phyloP scores from a whole-genome alignment of 805 yeast species.

The Starmerella kuoi region DNA sequence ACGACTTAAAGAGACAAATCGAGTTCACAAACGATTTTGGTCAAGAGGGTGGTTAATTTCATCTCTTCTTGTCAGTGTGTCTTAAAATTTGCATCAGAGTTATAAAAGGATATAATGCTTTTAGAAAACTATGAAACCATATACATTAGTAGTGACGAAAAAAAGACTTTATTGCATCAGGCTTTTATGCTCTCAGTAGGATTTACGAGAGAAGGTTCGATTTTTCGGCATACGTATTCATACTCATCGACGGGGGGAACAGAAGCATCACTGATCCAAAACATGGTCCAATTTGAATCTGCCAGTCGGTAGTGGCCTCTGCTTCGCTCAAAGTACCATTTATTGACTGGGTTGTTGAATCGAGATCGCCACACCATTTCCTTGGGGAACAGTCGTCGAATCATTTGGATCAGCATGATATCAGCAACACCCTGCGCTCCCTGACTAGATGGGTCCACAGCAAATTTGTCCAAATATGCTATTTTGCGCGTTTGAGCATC shows the following conservation, averaged over 20 bases:
- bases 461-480: conserved; percentile 88
- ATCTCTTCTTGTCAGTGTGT: no score
- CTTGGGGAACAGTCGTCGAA: conserved; percentile 47
- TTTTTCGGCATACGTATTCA: conserved; percentile 41
- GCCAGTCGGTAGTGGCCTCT: conserved; percentile 48
- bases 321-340: conserved; percentile 94
- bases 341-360: conserved; percentile 76
- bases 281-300: conserved; percentile 33
- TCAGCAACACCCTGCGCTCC: conserved; percentile 93
- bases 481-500: conserved; percentile 32
- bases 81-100: no score
- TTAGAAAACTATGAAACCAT: no score
- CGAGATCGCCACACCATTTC: conserved; percentile 88
- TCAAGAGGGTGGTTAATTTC: conserved; percentile 58
- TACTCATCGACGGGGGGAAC: conserved; percentile 37
- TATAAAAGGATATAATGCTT: no score
- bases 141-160: no score
- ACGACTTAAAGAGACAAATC: conserved; percentile 68
- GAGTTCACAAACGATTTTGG: conserved; percentile 93
- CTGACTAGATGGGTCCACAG: conserved; percentile 69
- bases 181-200: no score
- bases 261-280: conserved; percentile 33
- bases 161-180: no score
- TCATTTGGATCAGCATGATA: conserved; percentile 71
- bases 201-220: conserved; percentile 43